A percentile compares a stretch with the other conserved stretches of the same genome.
Conservation (phyloP, 371 early-diverging fungal species). For the Cokeromyces recurvatus region DNA sequence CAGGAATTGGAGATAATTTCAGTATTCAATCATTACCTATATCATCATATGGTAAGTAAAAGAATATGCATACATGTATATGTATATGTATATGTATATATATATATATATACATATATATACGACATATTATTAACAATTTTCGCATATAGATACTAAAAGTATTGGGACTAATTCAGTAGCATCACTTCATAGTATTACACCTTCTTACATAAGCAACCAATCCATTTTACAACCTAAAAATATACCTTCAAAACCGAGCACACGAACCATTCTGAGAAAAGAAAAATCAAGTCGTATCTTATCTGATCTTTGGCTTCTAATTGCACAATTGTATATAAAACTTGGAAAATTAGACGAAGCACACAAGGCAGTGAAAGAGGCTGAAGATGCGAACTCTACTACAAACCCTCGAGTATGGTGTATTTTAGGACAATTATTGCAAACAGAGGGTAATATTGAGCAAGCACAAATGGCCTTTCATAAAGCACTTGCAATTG, state of each 20-base stretch:
- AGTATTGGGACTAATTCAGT: slow-evolving; percentile 13
- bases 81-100: too few species aligned
- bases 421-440: slow-evolving; percentile 53
- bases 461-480: slow-evolving; percentile 49
- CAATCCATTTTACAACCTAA: slow-evolving; percentile 22
- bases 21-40: slow-evolving; percentile 10
- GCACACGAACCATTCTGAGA: slow-evolving; percentile 17
- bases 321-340: slow-evolving; percentile 59
- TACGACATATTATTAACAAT: too few species aligned
- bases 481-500: slow-evolving; percentile 48
- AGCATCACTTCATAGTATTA: slow-evolving; percentile 19
- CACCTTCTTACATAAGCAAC: slow-evolving; percentile 22
- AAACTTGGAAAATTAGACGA: slow-evolving; percentile 56
- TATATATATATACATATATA: too few species aligned
- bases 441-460: slow-evolving; percentile 31
- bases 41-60: slow-evolving; percentile 15
- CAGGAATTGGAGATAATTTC: background rate
- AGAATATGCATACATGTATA: too few species aligned
- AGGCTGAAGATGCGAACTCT: slow-evolving; percentile 59
- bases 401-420: slow-evolving; percentile 53
- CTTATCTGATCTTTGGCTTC: slow-evolving; percentile 52
- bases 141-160: slow-evolving; percentile 7
- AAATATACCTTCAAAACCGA: slow-evolving; percentile 18
- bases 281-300: slow-evolving; percentile 19
- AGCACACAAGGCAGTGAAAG: slow-evolving; percentile 59